phyloP scores from a whole-genome alignment of 192 early-diverging fungal genomes.

The Coemansia sp. region DNA sequence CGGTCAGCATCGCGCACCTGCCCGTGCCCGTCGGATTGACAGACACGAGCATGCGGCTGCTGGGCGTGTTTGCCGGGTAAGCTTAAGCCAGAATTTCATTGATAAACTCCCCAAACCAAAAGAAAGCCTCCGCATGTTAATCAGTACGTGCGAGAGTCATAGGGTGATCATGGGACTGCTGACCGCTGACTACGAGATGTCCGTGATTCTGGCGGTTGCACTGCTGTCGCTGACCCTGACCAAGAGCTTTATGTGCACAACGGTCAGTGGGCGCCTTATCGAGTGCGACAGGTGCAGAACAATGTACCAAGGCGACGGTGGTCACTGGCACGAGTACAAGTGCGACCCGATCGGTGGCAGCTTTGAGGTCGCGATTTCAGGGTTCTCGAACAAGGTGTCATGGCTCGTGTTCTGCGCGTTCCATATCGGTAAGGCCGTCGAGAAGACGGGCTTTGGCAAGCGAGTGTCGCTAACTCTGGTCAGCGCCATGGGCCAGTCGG shows the following conservation, averaged over 20 bases:
- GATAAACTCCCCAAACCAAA: no score
- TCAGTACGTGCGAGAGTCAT: conserved; percentile 10
- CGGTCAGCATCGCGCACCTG: conserved; percentile 26
- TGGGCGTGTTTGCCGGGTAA: conserved; percentile 43
- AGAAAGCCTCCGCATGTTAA: no score
- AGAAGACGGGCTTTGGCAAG: conserved; percentile 61
- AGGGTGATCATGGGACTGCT: conserved; percentile 54
- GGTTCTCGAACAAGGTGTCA: conserved; percentile 60
- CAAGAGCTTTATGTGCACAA: conserved; percentile 58
- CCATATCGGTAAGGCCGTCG: conserved; percentile 65
- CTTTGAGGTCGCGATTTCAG: conserved; percentile 58
- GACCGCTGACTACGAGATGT: conserved; percentile 52
- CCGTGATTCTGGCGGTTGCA: conserved; percentile 54
- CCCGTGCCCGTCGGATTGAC: conserved; percentile 31
- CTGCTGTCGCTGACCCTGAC: conserved; percentile 57
- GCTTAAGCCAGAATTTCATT: neutral
- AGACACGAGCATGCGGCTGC: conserved; percentile 37
- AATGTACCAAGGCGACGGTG: conserved; percentile 24
- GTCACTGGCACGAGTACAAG: conserved; percentile 48
- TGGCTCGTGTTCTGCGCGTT: conserved; percentile 75
- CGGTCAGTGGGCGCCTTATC: conserved; percentile 41
- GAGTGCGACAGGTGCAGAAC: conserved; percentile 56
- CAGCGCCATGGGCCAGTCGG: conserved; percentile 48
- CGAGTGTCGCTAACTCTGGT: conserved; percentile 60
- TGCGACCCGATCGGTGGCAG: conserved; percentile 57